These are phyloP conservation scores for Candida sanyiensis DNA, from an alignment of 805 yeast genomes.

Conservation along the genomic window DNA sequence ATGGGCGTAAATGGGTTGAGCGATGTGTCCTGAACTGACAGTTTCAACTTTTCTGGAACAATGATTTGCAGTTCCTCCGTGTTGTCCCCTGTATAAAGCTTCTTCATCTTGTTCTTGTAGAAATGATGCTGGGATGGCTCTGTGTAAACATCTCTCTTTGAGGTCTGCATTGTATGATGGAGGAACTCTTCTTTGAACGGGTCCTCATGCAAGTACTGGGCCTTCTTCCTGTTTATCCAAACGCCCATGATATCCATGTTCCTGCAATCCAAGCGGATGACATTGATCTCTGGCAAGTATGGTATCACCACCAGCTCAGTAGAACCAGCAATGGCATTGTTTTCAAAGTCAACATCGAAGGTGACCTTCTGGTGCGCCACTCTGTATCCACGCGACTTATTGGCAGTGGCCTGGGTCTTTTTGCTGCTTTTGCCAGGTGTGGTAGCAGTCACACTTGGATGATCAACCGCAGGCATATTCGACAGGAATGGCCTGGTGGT, in stretches of 20 bases:
- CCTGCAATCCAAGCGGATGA: slow-evolving; percentile 72
- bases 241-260: slow-evolving; percentile 62
- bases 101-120: slow-evolving; percentile 46
- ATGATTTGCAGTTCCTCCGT: slow-evolving; percentile 61
- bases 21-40: slow-evolving; percentile 51
- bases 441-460: slow-evolving; percentile 15
- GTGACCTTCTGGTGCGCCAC: slow-evolving; percentile 82
- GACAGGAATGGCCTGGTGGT: no score
- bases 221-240: slow-evolving; percentile 48
- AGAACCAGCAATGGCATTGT: slow-evolving; percentile 53
- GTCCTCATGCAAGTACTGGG: slow-evolving; percentile 54
- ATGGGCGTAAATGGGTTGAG: slow-evolving; percentile 32
- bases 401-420: slow-evolving; percentile 3
- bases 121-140: slow-evolving; percentile 52
- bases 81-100: slow-evolving; percentile 45
- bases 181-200: slow-evolving; percentile 34
- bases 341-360: slow-evolving; percentile 73
- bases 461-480: slow-evolving; percentile 21
- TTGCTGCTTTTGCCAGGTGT: slow-evolving; percentile 16
- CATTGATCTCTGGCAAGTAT: slow-evolving; percentile 47
- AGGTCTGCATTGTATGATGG: slow-evolving; percentile 27
- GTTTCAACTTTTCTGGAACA: slow-evolving; percentile 60
- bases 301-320: slow-evolving; percentile 85
- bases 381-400: slow-evolving; percentile 37
- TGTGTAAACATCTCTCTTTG: slow-evolving; percentile 6